phyloP scores from a whole-genome alignment of 2,329 filamentous ascomycete genomes.

The Pseudogymnoascus sp. region DNA sequence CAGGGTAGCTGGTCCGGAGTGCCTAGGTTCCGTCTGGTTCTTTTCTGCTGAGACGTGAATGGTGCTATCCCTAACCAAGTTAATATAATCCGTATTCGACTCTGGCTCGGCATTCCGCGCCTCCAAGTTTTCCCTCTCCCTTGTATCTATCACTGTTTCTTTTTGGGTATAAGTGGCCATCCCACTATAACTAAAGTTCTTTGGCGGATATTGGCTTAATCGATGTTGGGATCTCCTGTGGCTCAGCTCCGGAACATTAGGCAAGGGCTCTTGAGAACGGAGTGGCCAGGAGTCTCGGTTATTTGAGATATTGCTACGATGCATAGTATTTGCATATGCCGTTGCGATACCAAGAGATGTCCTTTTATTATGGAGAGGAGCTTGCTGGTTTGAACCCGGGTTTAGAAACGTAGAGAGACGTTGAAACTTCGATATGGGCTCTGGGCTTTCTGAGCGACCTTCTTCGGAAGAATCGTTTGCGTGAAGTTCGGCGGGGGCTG shows the following conservation, averaged over 20 bases:
- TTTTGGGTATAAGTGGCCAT: not conserved
- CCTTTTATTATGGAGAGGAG: not conserved
- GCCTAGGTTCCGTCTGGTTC: not conserved
- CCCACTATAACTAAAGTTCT: not conserved
- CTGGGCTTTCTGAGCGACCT: not conserved
- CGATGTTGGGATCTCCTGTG: not conserved
- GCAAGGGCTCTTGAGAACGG: not conserved
- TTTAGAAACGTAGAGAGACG: constrained; percentile 6
- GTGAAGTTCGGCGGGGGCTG: not conserved
- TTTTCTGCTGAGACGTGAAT: not conserved
- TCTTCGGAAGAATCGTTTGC: not conserved
- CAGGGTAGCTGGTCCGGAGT: constrained; percentile 30
- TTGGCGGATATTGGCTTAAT: not conserved
- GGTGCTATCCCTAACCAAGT: not conserved
- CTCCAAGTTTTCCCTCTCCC: not conserved
- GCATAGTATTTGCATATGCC: constrained; percentile 3
- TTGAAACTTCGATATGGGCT: not conserved
- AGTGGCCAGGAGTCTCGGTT: not conserved
- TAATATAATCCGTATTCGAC: not conserved
- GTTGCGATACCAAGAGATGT: not conserved
- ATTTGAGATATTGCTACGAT: not conserved
- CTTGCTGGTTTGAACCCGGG: not conserved
- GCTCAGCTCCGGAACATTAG: not conserved
- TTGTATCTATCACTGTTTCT: not conserved
- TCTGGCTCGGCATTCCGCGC: not conserved